Evolutionary conservation across 257 asterid genomes (phyloP), one percentile per base, ranked within the genome.

Genomic region (Jacaranda mimosifolia): DNA sequence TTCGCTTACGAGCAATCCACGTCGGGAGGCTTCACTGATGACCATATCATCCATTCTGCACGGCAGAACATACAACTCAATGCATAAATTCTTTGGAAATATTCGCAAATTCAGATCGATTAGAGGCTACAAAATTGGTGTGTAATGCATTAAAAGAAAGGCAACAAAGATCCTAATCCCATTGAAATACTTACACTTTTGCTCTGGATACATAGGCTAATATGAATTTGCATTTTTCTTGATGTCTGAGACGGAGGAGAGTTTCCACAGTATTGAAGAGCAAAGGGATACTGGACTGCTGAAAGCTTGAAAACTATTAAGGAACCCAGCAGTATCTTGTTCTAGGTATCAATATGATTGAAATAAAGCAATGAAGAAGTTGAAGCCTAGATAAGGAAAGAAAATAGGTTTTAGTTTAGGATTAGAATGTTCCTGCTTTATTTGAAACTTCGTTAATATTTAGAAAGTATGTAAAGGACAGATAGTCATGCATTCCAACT

Each of bases 131-230:
- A 36, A 26, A 9, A 15, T 48, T 10, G 53, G 7, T 4, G 0
- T 55, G 11, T 17, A 55, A 55, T 26, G 3, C 11, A 55, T n/a
- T 0, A 17, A 38, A 7, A 17, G 12, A 36, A 75, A 57, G 17
- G 45, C 38, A 39, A 4, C 51, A 12, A 19, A 72, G 35, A 21
- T 40, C 53, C 58, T 38, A 73, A 74, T 12, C 6, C 18, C 13
- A 63, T 40, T 26, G n/a, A 51, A 51, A 63, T 71, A 80, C 97
- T 87, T 87, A 94, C 98, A 85, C 87, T 93, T 90, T 95, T 46
- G 93, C 76, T 79, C 99, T 83, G 63, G 99, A 95, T 56, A 95
- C 90, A 58, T 95, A 95, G 74, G 90, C 97, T 87, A 95, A 80
- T 68, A 90, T 87, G 78, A 91, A 95, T 70, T 88, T 89, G 86